A percentile compares a stretch with the other conserved stretches of the same genome.
Evolutionary conservation across 495 filamentous ascomycete species (phyloP).

Genomic region (Venustampulla echinocandica): DNA sequence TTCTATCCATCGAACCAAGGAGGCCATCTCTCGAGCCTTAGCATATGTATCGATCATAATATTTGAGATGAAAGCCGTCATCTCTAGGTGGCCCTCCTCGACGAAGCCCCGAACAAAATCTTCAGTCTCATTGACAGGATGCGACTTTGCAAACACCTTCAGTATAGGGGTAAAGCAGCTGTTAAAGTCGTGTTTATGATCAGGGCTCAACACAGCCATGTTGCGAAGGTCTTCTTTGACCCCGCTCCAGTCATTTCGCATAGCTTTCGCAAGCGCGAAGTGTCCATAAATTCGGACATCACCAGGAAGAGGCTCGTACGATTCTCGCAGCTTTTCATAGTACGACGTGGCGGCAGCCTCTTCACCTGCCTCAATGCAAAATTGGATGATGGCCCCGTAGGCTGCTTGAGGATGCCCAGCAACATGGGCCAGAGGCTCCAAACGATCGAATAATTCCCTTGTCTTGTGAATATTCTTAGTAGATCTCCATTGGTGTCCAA

Average conservation of each 20-base stretch:
- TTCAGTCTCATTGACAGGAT: constrained; percentile 33
- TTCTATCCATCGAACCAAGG: constrained; percentile 23
- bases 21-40: constrained; percentile 29
- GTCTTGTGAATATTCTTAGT: constrained; percentile 11
- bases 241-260: constrained; percentile 36
- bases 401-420: constrained; percentile 11
- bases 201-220: constrained; percentile 22
- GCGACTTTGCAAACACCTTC: constrained; percentile 32
- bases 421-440: constrained; percentile 1
- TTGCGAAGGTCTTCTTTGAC: constrained; percentile 29
- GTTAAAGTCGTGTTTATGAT: constrained; percentile 15
- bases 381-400: constrained; percentile 22
- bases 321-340: constrained; percentile 5
- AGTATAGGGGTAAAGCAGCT: constrained; percentile 34
- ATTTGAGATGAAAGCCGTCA: constrained; percentile 31
- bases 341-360: constrained; percentile 9
- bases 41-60: constrained; percentile 39
- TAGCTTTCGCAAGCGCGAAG: constrained; percentile 32
- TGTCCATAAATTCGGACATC: constrained; percentile 23
- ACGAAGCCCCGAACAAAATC: constrained; percentile 32
- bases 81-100: constrained; percentile 24
- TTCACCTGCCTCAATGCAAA: constrained; percentile 20
- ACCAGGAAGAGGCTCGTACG: background rate
- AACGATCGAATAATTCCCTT: constrained; percentile 13
- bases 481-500: constrained; percentile 18